These are phyloP conservation scores for Millerozyma miso DNA, from an alignment of 805 yeast genomes.

Conservation along the genomic window DNA sequence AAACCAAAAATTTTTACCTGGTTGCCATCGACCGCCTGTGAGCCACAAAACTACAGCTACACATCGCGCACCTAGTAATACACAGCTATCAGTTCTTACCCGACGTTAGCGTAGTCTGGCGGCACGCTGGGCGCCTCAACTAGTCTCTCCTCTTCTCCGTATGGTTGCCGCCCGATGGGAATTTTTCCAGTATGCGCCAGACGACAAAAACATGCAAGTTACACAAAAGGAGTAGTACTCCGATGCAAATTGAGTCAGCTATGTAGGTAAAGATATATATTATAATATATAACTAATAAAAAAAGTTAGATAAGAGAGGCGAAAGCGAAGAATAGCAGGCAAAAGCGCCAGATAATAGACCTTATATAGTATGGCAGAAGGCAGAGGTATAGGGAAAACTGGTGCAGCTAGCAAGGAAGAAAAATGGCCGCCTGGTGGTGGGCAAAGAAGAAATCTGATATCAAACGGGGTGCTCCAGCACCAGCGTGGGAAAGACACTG, in stretches of 20 bases:
- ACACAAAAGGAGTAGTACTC: neutral
- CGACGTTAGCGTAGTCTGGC: too few species aligned
- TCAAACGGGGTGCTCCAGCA: conserved; percentile 13
- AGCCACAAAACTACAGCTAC: too few species aligned
- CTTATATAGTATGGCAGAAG: neutral
- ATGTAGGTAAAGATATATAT: neutral
- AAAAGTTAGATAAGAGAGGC: neutral
- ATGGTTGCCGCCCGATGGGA: neutral
- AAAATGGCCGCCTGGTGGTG: neutral
- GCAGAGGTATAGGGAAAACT: neutral
- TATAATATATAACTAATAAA: too few species aligned
- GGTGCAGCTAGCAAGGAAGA: neutral
- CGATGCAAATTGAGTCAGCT: neutral
- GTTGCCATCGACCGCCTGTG: too few species aligned
- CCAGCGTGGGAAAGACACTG: conserved; percentile 4
- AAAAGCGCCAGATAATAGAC: neutral
- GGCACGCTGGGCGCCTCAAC: too few species aligned
- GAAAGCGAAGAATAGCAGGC: neutral
- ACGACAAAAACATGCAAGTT: neutral
- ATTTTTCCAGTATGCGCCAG: neutral
- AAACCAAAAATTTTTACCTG: too few species aligned
- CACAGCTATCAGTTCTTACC: too few species aligned
- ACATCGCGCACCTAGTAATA: too few species aligned
- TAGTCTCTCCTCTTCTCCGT: neutral
- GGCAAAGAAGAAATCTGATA: conserved; percentile 12